These are phyloP conservation scores for Eustoma russellianum DNA, from an alignment of 257 asterid genomes.

Conservation along the genomic window DNA sequence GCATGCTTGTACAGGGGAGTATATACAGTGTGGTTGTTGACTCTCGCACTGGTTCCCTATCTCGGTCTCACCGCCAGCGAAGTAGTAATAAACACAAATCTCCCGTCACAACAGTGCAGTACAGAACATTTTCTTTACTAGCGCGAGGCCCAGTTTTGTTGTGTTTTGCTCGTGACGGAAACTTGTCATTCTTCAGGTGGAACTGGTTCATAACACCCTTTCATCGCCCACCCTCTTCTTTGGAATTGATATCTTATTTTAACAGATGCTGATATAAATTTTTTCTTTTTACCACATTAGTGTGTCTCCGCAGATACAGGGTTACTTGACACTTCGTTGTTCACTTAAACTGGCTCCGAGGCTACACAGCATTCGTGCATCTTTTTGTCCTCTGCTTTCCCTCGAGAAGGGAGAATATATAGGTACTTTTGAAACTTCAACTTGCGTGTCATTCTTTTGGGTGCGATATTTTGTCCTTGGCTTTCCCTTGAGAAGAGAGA, in stretches of 20 bases:
- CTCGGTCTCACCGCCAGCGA: slow-evolving; percentile 77
- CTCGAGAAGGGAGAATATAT: slow-evolving; percentile 97
- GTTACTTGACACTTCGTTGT: slow-evolving; percentile 82
- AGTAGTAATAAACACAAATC: slow-evolving; percentile 63
- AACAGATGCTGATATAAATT: slow-evolving; percentile 8
- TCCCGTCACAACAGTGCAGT: slow-evolving; percentile 78
- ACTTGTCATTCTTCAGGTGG: slow-evolving; percentile 88
- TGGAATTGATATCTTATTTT: slow-evolving; percentile 4
- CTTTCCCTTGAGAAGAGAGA: too few relatives aligned
- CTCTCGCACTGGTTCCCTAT: slow-evolving; percentile 63
- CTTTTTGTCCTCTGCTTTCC: slow-evolving; percentile 97
- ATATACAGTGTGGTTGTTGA: slow-evolving; percentile 65
- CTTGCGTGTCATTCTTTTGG: too few relatives aligned
- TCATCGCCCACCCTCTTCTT: not conserved
- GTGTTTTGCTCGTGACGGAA: slow-evolving; percentile 79
- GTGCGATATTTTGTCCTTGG: too few relatives aligned
- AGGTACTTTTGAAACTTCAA: slow-evolving; percentile 29
- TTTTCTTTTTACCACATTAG: slow-evolving; percentile 30
- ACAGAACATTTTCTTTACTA: slow-evolving; percentile 80
- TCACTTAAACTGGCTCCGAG: slow-evolving; percentile 81
- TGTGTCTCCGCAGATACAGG: slow-evolving; percentile 78
- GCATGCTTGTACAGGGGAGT: slow-evolving; percentile 58
- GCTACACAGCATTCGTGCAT: slow-evolving; percentile 78
- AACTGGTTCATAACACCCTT: slow-evolving; percentile 8
- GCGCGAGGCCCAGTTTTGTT: slow-evolving; percentile 90